Evolutionary conservation across 2,329 filamentous ascomycete species (phyloP).

Genomic region (Corniculantispora saksenae): DNA sequence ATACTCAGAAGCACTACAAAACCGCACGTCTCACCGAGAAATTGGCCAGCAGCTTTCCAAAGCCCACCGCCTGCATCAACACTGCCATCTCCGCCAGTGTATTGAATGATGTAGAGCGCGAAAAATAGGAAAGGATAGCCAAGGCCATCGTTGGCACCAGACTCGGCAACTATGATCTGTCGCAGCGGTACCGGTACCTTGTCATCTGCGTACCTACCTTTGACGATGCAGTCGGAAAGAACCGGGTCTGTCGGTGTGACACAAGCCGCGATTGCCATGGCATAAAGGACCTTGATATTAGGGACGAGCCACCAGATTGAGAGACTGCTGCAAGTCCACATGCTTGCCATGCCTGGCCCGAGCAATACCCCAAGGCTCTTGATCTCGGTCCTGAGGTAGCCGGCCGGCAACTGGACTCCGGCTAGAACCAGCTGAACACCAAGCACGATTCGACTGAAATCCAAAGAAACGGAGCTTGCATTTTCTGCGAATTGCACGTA

Average conservation of each 20-base stretch:
- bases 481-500: constrained; percentile 67
- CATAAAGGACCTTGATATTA: constrained; percentile 72
- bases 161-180: constrained; percentile 78
- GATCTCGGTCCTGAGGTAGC: constrained; percentile 79
- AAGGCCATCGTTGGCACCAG: constrained; percentile 83
- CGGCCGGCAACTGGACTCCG: constrained; percentile 81
- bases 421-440: constrained; percentile 88
- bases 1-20: constrained; percentile 80
- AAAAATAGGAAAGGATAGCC: constrained; percentile 85
- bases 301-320: constrained; percentile 77
- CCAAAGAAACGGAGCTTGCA: constrained; percentile 73
- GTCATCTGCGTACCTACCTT: constrained; percentile 88
- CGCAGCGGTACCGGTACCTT: constrained; percentile 81
- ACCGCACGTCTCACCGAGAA: constrained; percentile 83
- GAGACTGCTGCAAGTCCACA: constrained; percentile 83
- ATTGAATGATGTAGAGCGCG: constrained; percentile 80
- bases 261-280: constrained; percentile 78
- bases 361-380: constrained; percentile 71
- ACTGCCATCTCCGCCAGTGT: constrained; percentile 52
- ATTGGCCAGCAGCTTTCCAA: constrained; percentile 69
- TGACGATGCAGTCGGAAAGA: constrained; percentile 84
- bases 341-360: constrained; percentile 79
- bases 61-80: constrained; percentile 62
- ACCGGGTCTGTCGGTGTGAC: constrained; percentile 90
- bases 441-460: constrained; percentile 82